Base-by-base conservation (phyloP, 2,329 filamentous ascomycete species). In the Xylariaceae sp. region DNA sequence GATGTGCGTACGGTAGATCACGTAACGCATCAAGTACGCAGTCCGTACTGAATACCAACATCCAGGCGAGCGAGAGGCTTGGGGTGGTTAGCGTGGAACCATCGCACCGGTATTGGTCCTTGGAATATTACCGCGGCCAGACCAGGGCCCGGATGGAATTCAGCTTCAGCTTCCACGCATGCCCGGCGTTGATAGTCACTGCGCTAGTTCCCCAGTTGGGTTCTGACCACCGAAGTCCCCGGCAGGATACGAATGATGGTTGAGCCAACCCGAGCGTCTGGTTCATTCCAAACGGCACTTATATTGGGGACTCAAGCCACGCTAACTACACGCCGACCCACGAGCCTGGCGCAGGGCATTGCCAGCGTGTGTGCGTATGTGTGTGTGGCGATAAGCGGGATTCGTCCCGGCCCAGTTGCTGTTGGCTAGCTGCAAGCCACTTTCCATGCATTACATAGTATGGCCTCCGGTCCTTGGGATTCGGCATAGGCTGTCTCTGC, bases 311-410 rank as follows among this genome's bases (percentile, higher is more conserved):
- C 32, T 34, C 12, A 34, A 10, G 26, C 26, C 8, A 26, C 26
- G 26, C 26, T 26, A 26, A 8, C 26, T 4, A 26, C 26, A 26
- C 26, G 26, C 26, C 30, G 32, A 34, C 12, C 32, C 57, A 50
- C 49, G 57, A 58, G 58, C 57, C 57, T 52, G 57, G 57, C 39
- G 50, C 55, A 42, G 53, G 57, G 55, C 48, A 54, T 53, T 54
- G 43, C 49, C 49, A 51, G 48, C 46, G 47, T 51, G 43, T 30
- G 45, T 43, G 41, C 16, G 12, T n/a, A n/a, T n/a, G 41, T 13
- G 21, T 21, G 21, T 26, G 41, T 12, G 49, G 49, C 48, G 57
- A 59, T 49, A 48, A 57, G 49, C 52, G 43, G 49, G 51, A 57
- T 57, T 48, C 47, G 40, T 49, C 51, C 52, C 47, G 44, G 30